Evolutionary conservation across 2,329 filamentous ascomycete species (phyloP).

Genomic region (Colletotrichum sp.): DNA sequence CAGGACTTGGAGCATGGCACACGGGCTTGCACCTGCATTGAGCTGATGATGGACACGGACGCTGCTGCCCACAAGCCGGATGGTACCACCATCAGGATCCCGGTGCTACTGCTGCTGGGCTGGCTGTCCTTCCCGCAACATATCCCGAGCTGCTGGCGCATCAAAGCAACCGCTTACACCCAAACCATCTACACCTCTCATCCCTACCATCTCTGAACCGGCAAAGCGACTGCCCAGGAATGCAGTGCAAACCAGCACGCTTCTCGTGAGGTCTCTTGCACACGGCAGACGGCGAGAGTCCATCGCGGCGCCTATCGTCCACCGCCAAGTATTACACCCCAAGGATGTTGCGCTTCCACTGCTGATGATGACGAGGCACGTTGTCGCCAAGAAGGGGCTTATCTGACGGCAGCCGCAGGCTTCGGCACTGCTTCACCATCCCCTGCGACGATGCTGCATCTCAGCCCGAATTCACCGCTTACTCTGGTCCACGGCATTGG

Average conservation of each 20-base stretch:
- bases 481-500: not conserved
- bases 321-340: not conserved
- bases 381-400: slow-evolving; percentile 13
- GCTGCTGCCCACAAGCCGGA: not conserved
- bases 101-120: not conserved
- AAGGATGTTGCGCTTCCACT: not conserved
- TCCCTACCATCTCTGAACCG: not conserved
- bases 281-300: not conserved
- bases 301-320: not conserved
- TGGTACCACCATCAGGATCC: not conserved
- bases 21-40: not conserved
- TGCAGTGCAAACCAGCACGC: not conserved
- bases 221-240: not conserved
- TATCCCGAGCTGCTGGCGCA: not conserved
- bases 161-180: not conserved
- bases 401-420: slow-evolving; percentile 14
- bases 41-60: not conserved
- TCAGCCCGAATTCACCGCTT: not conserved
- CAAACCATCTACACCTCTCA: not conserved
- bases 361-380: slow-evolving; percentile 1
- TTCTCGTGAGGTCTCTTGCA: not conserved
- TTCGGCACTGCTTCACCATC: slow-evolving; percentile 5
- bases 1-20: not conserved
- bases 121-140: not conserved
- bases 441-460: not conserved